These are phyloP conservation scores for Guadua angustifolia DNA, from an alignment of 176 grass and related monocot genomes.

Conservation along the genomic window DNA sequence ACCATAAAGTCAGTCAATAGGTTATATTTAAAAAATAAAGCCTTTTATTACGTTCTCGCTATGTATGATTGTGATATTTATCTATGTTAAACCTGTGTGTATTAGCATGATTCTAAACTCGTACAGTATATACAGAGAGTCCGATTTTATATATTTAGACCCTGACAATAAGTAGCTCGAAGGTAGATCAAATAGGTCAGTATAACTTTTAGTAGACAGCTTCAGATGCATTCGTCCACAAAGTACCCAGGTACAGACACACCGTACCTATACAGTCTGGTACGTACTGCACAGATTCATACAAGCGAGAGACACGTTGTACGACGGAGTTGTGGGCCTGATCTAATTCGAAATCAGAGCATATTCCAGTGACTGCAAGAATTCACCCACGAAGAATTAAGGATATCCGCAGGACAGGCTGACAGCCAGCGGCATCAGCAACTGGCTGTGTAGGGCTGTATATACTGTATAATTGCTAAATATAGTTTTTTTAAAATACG, in stretches of 20 bases:
- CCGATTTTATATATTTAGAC: too few relatives aligned
- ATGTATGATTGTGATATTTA: too few relatives aligned
- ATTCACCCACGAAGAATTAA: background rate
- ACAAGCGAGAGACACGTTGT: background rate
- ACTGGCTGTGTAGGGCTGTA: too few relatives aligned
- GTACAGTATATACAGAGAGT: too few relatives aligned
- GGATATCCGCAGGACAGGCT: background rate
- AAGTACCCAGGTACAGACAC: background rate
- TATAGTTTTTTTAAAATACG: too few relatives aligned
- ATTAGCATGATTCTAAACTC: too few relatives aligned
- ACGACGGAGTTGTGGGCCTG: background rate
- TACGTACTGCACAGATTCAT: background rate
- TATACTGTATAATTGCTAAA: too few relatives aligned
- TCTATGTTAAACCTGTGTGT: too few relatives aligned
- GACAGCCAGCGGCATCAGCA: background rate
- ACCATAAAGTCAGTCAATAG: too few relatives aligned
- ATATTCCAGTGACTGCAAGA: conserved; percentile 6
- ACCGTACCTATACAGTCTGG: background rate
- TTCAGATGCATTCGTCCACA: background rate
- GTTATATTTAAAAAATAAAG: too few relatives aligned
- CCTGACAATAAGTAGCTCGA: background rate
- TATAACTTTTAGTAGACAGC: background rate
- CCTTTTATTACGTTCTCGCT: too few relatives aligned
- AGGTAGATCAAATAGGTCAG: background rate
- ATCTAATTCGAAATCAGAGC: background rate